Conservation (phyloP, 306 rosid genomes). For the Aeschynomene evenia region DNA sequence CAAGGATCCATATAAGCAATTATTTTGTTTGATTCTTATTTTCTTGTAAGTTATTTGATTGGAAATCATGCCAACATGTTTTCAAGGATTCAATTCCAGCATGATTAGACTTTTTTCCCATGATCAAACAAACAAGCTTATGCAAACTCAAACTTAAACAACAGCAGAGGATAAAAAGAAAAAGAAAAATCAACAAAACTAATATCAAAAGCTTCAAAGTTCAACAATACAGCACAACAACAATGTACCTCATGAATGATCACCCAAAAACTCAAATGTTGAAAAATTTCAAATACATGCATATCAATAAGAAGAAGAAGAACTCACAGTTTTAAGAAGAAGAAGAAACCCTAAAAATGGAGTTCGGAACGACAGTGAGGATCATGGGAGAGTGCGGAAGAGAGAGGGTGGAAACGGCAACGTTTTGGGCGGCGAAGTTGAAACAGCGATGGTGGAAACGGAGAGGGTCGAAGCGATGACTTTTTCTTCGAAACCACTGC, state of each 20-base stretch:
- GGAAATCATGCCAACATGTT: too few species aligned
- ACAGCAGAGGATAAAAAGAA: background rate
- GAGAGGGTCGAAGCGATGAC: background rate
- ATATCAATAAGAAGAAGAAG: background rate
- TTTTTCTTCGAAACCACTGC: too few species aligned
- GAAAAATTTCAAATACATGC: too few species aligned
- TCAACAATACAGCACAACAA: background rate
- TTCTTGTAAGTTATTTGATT: too few species aligned
- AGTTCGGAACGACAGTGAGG: background rate
- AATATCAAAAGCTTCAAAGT: background rate
- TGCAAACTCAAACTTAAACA: background rate
- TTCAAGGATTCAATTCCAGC: too few species aligned
- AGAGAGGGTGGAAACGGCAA: background rate
- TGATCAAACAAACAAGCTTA: background rate
- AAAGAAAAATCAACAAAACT: background rate
- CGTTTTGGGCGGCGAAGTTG: background rate
- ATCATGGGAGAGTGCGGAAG: background rate
- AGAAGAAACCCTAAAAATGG: background rate
- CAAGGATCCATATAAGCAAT: too few species aligned
- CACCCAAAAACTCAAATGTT: too few species aligned
- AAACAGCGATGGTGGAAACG: too few species aligned
- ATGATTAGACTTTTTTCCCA: too few species aligned
- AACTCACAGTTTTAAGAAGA: background rate
- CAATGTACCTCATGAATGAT: too few species aligned
- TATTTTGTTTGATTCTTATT: too few species aligned